These are phyloP conservation scores for Neofusicoccum cordaticola DNA, from an alignment of 2,329 filamentous ascomycete genomes.

Conservation along the genomic window DNA sequence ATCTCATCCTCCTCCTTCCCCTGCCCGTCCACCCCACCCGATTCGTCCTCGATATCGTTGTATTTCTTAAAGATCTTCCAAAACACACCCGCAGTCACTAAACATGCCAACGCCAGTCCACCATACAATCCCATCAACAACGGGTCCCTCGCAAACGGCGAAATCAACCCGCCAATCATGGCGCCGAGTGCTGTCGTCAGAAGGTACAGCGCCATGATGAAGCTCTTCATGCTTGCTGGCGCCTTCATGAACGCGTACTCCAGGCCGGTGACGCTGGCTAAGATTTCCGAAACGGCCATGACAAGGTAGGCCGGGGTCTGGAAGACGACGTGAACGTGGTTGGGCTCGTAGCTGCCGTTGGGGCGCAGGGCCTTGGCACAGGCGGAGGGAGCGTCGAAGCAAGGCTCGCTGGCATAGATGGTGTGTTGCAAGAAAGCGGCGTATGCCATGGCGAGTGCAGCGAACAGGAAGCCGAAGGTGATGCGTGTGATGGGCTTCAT, in stretches of 20 bases:
- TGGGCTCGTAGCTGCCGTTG: conserved; percentile 35
- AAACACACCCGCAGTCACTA: conserved; percentile 52
- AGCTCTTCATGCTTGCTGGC: conserved; percentile 47
- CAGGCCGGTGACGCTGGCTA: conserved; percentile 47
- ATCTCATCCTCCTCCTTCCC: neutral
- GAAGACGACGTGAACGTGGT: conserved; percentile 45
- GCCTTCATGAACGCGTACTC: conserved; percentile 49
- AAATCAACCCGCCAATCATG: conserved; percentile 60
- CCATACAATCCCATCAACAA: conserved; percentile 66
- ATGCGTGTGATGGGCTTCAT: conserved; percentile 53
- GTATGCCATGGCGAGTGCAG: conserved; percentile 54
- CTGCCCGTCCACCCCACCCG: neutral
- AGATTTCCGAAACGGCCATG: conserved; percentile 45
- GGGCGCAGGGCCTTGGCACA: conserved; percentile 35
- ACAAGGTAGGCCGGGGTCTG: conserved; percentile 47
- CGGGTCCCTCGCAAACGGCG: conserved; percentile 61
- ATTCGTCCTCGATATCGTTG: neutral
- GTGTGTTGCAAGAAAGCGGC: conserved; percentile 56
- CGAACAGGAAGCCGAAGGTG: conserved; percentile 52
- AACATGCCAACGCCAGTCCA: conserved; percentile 52
- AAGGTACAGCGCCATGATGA: conserved; percentile 56
- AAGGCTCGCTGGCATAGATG: conserved; percentile 55
- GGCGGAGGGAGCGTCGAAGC: conserved; percentile 45
- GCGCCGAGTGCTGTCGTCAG: conserved; percentile 59
- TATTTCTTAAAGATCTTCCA: conserved; percentile 45